Evolutionary conservation across 371 early-diverging fungal species (phyloP).

Genomic region (Gilbertella persicaria): DNA sequence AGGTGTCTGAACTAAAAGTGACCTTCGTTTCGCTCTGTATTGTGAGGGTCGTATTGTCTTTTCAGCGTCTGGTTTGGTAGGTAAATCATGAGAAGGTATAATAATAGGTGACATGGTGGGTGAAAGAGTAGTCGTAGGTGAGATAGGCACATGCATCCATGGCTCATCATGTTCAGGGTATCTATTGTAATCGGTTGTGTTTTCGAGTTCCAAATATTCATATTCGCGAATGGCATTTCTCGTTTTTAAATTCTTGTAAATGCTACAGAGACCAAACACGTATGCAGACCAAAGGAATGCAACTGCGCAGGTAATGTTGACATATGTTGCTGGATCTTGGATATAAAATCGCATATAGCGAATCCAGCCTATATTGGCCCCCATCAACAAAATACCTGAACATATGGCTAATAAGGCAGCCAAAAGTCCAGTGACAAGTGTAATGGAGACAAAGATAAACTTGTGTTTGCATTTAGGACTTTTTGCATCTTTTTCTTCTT

Average conservation of each 20-base stretch:
- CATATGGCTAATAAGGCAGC: slow-evolving; percentile 32
- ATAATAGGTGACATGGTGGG: background rate
- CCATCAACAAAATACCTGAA: slow-evolving; percentile 41
- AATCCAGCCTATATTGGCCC: slow-evolving; percentile 42
- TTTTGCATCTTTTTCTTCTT: slow-evolving; percentile 16
- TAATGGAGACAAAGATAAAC: slow-evolving; percentile 39
- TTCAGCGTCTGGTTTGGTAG: slow-evolving; percentile 3
- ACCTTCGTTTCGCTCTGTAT: slow-evolving; percentile 52
- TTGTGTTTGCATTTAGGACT: slow-evolving; percentile 30
- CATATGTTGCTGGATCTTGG: slow-evolving; percentile 35
- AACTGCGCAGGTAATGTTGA: slow-evolving; percentile 35
- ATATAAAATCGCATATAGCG: slow-evolving; percentile 35
- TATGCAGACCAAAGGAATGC: slow-evolving; percentile 44
- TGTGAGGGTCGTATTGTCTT: slow-evolving; percentile 45
- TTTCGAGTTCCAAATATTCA: slow-evolving; percentile 31
- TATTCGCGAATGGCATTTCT: slow-evolving; percentile 50
- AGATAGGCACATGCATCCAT: background rate
- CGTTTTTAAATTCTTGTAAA: slow-evolving; percentile 46
- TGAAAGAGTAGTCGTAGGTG: background rate
- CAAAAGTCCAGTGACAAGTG: slow-evolving; percentile 34
- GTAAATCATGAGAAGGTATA: too few species aligned
- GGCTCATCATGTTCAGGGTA: slow-evolving; percentile 1
- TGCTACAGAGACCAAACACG: slow-evolving; percentile 60
- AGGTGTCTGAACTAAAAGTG: slow-evolving; percentile 32
- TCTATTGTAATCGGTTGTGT: slow-evolving; percentile 9